Base-by-base conservation (phyloP, 352 stramenopile species). In the Phytophthora palmivora region DNA sequence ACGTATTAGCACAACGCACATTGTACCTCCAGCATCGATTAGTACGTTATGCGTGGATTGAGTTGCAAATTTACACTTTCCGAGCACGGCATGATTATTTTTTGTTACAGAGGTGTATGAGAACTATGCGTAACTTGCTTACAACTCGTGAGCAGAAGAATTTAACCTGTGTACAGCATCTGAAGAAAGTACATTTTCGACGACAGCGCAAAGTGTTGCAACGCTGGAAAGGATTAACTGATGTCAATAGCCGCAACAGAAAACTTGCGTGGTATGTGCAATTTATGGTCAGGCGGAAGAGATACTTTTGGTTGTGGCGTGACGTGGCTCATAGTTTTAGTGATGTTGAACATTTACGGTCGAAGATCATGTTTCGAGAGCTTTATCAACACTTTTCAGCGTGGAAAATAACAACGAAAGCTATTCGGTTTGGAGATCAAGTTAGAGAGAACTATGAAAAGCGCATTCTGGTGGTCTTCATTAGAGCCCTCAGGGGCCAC, bases 241-340 rank as follows among this genome's bases (percentile, higher is more conserved):
- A 59, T 49, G 39, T 4, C 15, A 51, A 30, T 33, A 19, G 38
- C 45, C 49, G 42, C 24, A 47, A 70, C 3, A 45, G 45, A 24
- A 67, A 19, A 15, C 34, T 70, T 14, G 39, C 49, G 12, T 36
- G 24, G 33, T 21, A 52, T 28, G 60, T 78, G 4, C 57, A 67
- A 24, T 70, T 70, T 38, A 53, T 60, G 18, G 37, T 78, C 2
- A 54, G 54, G 2, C 42, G 70, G 11, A 72, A 39, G 22, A 51
- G 56, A 28, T 72, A 63, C 49, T 67, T 78, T 46, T 22, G 60
- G 21, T 49, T 72, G 47, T 78, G 70, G 65, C 68, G 47, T 30
- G 52, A 72, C 49, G 70, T 64, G 14, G 47, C 50, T 44, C 66
- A 43, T 33, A 48, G n/a, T 21, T 24, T 36, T n/a, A 43, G 26